Percentiles rank a stretch among this genome's conserved stretches.
Conservation (phyloP, 805 yeast species). For the Nematodospora valgi region DNA sequence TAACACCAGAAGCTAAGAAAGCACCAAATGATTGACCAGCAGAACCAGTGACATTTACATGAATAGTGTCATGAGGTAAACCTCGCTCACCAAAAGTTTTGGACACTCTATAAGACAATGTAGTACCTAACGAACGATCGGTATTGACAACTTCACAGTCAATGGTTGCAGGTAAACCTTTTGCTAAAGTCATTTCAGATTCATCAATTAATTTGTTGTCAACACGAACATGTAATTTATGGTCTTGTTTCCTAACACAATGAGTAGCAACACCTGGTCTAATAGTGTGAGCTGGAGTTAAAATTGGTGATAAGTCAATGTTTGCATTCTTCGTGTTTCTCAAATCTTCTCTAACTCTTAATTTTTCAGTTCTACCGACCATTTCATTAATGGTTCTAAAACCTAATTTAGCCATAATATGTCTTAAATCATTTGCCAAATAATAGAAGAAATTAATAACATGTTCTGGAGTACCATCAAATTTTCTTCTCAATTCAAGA, state of each 20-base stretch:
- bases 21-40: slow-evolving; percentile 99
- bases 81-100: slow-evolving; percentile 92
- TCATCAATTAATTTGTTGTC: slow-evolving; percentile 96
- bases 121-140: slow-evolving; percentile 94
- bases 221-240: slow-evolving; percentile 84
- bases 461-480: slow-evolving; percentile 96
- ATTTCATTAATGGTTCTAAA: slow-evolving; percentile 95
- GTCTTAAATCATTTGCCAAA: slow-evolving; percentile 86
- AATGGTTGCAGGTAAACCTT: slow-evolving; percentile 93
- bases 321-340: slow-evolving; percentile 87
- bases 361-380: slow-evolving; percentile 96
- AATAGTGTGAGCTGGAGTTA: slow-evolving; percentile 94
- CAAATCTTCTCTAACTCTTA: slow-evolving; percentile 78
- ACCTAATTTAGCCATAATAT: slow-evolving; percentile 91
- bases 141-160: slow-evolving; percentile 93
- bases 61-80: slow-evolving; percentile 93
- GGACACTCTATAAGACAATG: slow-evolving; percentile 89
- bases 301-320: slow-evolving; percentile 86
- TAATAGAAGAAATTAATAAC: slow-evolving; percentile 97
- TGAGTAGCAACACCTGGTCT: slow-evolving; percentile 96
- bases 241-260: slow-evolving; percentile 91
- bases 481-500: slow-evolving; percentile 87
- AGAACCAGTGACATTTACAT: slow-evolving; percentile 84
- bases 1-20: slow-evolving; percentile 92
- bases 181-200: slow-evolving; percentile 90